Conservation (phyloP, 257 asterid species). For the Jaltomata sinuosa region DNA sequence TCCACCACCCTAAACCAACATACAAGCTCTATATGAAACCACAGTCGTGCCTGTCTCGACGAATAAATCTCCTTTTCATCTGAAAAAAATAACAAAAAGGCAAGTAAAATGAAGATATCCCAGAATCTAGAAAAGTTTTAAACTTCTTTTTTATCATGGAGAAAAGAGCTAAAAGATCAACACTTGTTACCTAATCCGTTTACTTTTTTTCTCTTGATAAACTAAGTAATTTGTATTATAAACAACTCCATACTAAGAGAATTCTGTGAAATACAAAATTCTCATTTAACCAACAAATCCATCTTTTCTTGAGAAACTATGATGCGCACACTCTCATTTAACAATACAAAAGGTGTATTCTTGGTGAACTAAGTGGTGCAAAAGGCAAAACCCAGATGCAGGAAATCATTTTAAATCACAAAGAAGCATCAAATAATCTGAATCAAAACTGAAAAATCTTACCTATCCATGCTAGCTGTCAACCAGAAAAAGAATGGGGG, state of each 20-base stretch:
- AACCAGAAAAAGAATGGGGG: conserved; percentile 1
- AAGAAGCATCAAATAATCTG: neutral
- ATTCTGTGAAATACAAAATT: neutral
- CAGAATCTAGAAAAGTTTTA: neutral
- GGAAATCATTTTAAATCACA: neutral
- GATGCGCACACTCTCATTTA: neutral
- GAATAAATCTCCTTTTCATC: conserved; percentile 21
- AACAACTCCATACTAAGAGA: neutral
- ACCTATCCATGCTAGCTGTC: conserved; percentile 7
- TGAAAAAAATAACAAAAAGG: conserved; percentile 4
- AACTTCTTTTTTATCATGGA: neutral
- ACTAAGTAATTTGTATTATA: neutral
- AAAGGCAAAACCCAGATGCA: conserved; percentile 1
- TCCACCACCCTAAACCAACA: conserved; percentile 10
- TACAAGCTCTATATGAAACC: conserved; percentile 10
- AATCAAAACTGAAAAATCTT: conserved; percentile 1
- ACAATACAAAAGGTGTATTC: neutral
- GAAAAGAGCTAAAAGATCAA: neutral
- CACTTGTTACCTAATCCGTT: neutral
- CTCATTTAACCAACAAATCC: neutral
- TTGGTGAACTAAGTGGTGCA: neutral
- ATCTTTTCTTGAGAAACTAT: neutral
- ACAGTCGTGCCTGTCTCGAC: conserved; percentile 4
- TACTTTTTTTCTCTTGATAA: neutral
- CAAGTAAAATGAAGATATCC: conserved; percentile 2